Evolutionary conservation across 305 asterid genomes (phyloP).

Genomic region (Fraxinus angustifolia): DNA sequence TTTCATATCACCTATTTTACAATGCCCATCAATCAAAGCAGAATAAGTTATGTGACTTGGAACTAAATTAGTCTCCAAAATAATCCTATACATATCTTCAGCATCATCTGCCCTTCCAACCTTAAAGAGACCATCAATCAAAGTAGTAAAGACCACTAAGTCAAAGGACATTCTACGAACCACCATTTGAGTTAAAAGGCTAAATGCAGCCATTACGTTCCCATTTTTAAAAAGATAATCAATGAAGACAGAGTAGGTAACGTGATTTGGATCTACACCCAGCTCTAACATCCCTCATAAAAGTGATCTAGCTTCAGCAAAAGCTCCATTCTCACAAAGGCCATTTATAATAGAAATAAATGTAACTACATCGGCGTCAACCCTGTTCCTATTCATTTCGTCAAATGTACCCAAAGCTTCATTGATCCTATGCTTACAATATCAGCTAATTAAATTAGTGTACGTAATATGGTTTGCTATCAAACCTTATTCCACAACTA

Average conservation of each 20-base stretch:
- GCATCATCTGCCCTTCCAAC: slow-evolving; percentile 65
- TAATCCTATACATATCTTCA: slow-evolving; percentile 42
- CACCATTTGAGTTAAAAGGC: slow-evolving; percentile 74
- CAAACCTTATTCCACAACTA: slow-evolving; percentile 26
- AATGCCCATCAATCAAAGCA: slow-evolving; percentile 61
- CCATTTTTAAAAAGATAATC: slow-evolving; percentile 53
- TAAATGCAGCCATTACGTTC: slow-evolving; percentile 50
- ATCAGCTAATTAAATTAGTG: slow-evolving; percentile 49
- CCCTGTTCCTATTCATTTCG: slow-evolving; percentile 56
- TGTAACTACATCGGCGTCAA: slow-evolving; percentile 66
- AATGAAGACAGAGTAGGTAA: slow-evolving; percentile 60
- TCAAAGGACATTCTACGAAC: slow-evolving; percentile 70
- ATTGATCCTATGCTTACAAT: slow-evolving; percentile 39
- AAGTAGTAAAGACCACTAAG: slow-evolving; percentile 58
- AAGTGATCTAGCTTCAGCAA: slow-evolving; percentile 52
- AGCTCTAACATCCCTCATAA: slow-evolving; percentile 52
- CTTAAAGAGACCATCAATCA: slow-evolving; percentile 75
- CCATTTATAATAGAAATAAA: slow-evolving; percentile 51
- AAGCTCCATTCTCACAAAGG: slow-evolving; percentile 59
- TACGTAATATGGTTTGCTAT: slow-evolving; percentile 50
- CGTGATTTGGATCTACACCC: slow-evolving; percentile 66
- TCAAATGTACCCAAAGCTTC: slow-evolving; percentile 47
- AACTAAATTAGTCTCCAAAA: slow-evolving; percentile 41
- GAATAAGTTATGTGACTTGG: slow-evolving; percentile 64
- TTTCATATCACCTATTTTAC: slow-evolving; percentile 64